Base-by-base conservation (phyloP, 2,329 filamentous ascomycete genomes). In the Emergomyces orientalis region DNA sequence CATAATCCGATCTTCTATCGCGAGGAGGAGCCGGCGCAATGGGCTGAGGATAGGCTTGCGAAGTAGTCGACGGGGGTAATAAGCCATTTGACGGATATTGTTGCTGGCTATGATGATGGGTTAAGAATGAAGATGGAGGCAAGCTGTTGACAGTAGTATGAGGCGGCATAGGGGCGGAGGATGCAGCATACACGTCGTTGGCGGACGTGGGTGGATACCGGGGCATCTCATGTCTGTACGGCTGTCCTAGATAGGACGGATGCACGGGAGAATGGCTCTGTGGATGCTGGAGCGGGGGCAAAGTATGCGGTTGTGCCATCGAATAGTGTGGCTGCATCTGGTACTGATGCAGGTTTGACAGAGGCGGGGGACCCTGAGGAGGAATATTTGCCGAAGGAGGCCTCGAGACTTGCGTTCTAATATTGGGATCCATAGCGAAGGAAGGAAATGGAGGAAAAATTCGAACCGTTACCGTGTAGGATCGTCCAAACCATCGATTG, bases 1-100 rank as follows among this genome's bases (percentile, higher is more conserved):
- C 85, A 68, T 88, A 71, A 77, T 84, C 64, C 75, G 77, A 58
- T 77, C 79, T 72, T 59, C 74, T 75, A 64, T 79, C 77, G 63
- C 77, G 77, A 61, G 77, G 77, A 51, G 88, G 88, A 51, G 88
- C 88, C 19, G 88, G 88, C 52, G 88, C 88, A 71, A 91, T 89
- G 41, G 87, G 86, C 75, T 90, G 88, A 55, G 87, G 88, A 73
- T 90, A 88, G 61, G 86, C 85, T 69, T 86, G 82, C 54, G 87
- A 81, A 57, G 84, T 82, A 13, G 86, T 86, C 30, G 86, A 78
- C 74, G 88, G 86, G 56, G 86, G 83, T 78, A 89, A 82, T 82
- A 89, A 87, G 59, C 69, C 75, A 47, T 74, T 74, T 37, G 75
- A 73, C 62, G 75, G 75, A 60, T 74, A 77, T 59, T 72, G 73